A percentile compares a stretch with the other conserved stretches of the same genome.
phyloP scores from a whole-genome alignment of 768 basidiomycete species.

The Cantharellus anzutake region DNA sequence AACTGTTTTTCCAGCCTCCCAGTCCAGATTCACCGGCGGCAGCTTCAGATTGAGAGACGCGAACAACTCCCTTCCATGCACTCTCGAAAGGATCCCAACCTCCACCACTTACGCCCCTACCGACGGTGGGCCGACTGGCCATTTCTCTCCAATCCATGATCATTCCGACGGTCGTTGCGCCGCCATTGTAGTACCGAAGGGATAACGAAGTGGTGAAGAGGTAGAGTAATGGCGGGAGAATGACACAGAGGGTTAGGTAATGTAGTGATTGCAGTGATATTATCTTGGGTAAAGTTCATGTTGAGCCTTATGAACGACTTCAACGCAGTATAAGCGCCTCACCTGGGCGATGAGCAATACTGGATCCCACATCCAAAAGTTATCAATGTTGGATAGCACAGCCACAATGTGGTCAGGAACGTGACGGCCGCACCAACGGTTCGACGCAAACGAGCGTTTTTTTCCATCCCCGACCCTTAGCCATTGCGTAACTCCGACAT shows the following conservation, averaged over 20 bases:
- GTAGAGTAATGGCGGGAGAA: constrained; percentile 62
- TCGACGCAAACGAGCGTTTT: too few relatives aligned
- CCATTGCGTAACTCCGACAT: too few relatives aligned
- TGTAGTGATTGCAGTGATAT: constrained; percentile 84
- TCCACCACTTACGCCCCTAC: constrained; percentile 36
- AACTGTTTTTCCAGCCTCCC: neutral
- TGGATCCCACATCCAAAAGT: neutral
- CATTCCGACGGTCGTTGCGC: constrained; percentile 35
- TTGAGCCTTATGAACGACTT: neutral
- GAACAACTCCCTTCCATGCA: neutral
- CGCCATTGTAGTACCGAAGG: constrained; percentile 16
- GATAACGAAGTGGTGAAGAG: constrained; percentile 33
- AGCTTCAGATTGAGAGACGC: neutral
- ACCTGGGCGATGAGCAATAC: neutral
- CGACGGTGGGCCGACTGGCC: constrained; percentile 48
- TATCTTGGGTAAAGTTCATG: constrained; percentile 33
- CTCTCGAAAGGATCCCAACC: neutral
- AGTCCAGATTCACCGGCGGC: neutral
- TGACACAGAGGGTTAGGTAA: constrained; percentile 71
- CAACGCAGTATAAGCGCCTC: neutral
- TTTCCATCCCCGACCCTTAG: neutral
- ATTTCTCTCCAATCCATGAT: constrained; percentile 98
- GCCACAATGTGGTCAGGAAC: too few relatives aligned
- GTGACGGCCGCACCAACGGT: too few relatives aligned
- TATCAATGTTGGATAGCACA: too few relatives aligned